Evolutionary conservation across 129 eudicot species (phyloP), one percentile per base, ranked within the genome.

Genomic region (Calendula officinalis): DNA sequence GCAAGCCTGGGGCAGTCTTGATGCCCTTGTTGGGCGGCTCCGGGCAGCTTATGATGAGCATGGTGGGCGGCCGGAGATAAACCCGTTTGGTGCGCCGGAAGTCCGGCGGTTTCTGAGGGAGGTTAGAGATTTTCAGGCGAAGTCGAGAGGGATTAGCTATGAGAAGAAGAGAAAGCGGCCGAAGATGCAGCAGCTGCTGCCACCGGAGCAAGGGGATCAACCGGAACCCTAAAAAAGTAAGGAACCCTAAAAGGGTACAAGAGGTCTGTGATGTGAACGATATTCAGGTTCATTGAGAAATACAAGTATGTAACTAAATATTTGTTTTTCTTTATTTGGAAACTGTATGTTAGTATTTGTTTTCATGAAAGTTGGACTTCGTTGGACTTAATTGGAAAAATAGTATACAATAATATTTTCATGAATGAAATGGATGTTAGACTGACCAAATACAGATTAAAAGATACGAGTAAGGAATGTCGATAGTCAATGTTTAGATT

Each of bases 21-120:
- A 77, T 45, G 82, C 77, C 4, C 74, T 77, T 32, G 77, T 77
- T 1, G 82, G 82, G 4, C 69, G 82, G 5, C 77, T 77, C 8
- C 69, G 77, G 36, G 82, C 78, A n/a, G 82, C 82, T 27, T 77
- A 57, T n/a, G 82, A 77, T 35, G 82, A 77, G 22, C 76, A 77
- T 54, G 82, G 82, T 0, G 82, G 82, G 9, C 33, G 33, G 50
- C 82, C 82, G 17, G 78, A 71, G 65, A 60, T 63, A 4, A 77
- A 77, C 73, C 82, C 82, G 3, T 77, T 77, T 37, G 78, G 77
- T 39, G 74, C 77, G 1, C 74, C 74, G 2, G 77, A 67, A 17
- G 82, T 77, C 8, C 40, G 82, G 70, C 68, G 76, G 35, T 77
- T 71, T 71, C 10, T 77, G 40, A 58, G 73, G 69, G 82, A 77